Evolutionary conservation across 2,329 filamentous ascomycete genomes (phyloP), one percentile per base, ranked within the genome.

Genomic region (Ceratocystis variospora): DNA sequence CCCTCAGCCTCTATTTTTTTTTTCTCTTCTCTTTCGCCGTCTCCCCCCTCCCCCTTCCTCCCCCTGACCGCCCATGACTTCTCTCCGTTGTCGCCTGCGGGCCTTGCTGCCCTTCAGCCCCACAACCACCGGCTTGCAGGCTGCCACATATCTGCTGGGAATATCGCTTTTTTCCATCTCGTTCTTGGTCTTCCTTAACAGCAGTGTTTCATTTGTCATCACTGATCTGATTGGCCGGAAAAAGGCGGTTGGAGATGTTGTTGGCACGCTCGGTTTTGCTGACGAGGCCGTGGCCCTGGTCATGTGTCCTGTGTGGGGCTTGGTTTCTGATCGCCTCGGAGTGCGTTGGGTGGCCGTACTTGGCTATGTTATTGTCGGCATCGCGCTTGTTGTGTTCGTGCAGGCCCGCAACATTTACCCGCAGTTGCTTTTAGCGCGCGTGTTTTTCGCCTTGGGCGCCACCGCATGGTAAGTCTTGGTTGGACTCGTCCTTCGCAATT

Each of bases 111-210:
- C 84, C 33, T 87, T 87, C 75, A 79, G 83, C 69, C 74, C 79
- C 25, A 79, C 81, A 57, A 84, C 83, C n/a, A 86, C 84, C 12
- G 76, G 79, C 3, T 73, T 82, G 22, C 84, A 87, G 72, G 85
- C 83, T n/a, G 74, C 82, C 67, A 88, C 89, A 37, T 95, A 95
- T 75, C 84, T 95, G 45, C 81, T 91, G 70, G 87, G 87, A 73
- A 88, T 94, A 72, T 89, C 88, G 68, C 84, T 95, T 71, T 93
- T 93, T 79, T 90, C 86, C 75, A 94, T 95, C 72, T 87, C 88
- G 65, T 94, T 94, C 77, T 87, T 95, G 70, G 90, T 95, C 72
- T 95, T 95, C 77, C 83, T 95, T 69, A 94, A 94, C 79, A 88
- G 86, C 77, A 87, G 85, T 73, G 81, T 94, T 68, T 90, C 87